Base-by-base conservation (phyloP, 495 filamentous ascomycete genomes). In the Podospora pseudopauciseta region DNA sequence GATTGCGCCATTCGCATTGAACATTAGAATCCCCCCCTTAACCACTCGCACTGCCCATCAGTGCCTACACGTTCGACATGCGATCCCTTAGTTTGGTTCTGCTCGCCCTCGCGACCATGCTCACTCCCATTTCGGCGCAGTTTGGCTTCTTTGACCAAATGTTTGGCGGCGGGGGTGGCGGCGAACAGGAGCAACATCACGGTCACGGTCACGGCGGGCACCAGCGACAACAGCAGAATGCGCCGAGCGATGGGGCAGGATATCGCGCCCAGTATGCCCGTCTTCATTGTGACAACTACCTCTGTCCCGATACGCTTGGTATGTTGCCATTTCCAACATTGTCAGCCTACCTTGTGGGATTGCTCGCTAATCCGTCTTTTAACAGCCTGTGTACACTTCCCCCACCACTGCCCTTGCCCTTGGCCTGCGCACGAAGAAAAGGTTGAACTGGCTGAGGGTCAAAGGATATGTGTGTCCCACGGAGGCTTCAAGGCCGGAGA, bases 331-430 rank as follows among this genome's bases (percentile, higher is more conserved):
- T 23, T 30, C 58, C 30, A 4, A 13, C 13, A 4, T 30, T 56
- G 23, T 27, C 18, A 19, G 30, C 3, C 55, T 32, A 58, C 34
- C 6, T 16, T 30, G 16, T 49, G n/a, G 26, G 16, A 26, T 13
- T 16, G 16, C 0, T 18, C 18, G 55, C 23, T 55, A n/a, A 60
- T 11, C 15, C n/a, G 23, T 11, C 7, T 1, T 16, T 18, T 4
- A 53, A 63, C 55, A 83, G 89, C 92, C 5, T 97, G 93, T 81
- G 93, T 97, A 2, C 88, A 91, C 75, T 92, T 96, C 83, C 93
- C 93, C 7, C 93, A 96, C 78, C 93, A 97, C 79, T 97, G 93
- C 76, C 93, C 93, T 6, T 97, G 93, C 78, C 83, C 92, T 2
- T 93, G 91, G 81, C 89, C 92, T 6, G 80, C 82, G 18, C 84